phyloP scores from a whole-genome alignment of 2,329 filamentous ascomycete genomes.

The Trichoderma oligosporum region DNA sequence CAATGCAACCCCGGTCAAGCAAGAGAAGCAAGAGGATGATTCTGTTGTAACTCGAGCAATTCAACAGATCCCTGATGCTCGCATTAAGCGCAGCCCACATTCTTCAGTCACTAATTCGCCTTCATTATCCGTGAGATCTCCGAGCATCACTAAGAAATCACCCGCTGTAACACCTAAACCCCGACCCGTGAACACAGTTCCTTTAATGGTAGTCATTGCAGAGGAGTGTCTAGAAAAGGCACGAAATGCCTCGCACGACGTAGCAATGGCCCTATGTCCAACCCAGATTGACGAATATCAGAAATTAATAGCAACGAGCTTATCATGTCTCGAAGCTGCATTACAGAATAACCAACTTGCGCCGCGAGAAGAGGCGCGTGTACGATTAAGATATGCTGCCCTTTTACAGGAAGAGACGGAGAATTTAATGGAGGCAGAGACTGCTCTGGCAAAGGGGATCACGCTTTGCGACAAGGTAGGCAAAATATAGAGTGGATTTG shows the following conservation, averaged over 20 bases:
- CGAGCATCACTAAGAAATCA: slow-evolving; percentile 41
- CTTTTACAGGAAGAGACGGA: slow-evolving; percentile 72
- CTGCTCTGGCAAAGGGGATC: slow-evolving; percentile 66
- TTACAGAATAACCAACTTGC: slow-evolving; percentile 58
- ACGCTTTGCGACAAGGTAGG: slow-evolving; percentile 62
- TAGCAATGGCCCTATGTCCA: slow-evolving; percentile 36
- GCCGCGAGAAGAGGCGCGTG: slow-evolving; percentile 64
- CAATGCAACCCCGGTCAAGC: slow-evolving; percentile 15
- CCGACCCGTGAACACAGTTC: slow-evolving; percentile 47
- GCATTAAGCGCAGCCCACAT: slow-evolving; percentile 37
- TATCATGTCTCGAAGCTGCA: slow-evolving; percentile 68
- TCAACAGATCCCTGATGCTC: slow-evolving; percentile 14
- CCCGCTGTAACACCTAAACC: slow-evolving; percentile 41
- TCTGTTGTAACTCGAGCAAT: slow-evolving; percentile 19
- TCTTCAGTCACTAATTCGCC: slow-evolving; percentile 42
- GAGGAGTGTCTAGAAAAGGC: slow-evolving; percentile 73
- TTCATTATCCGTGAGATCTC: slow-evolving; percentile 38
- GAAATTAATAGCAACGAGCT: slow-evolving; percentile 65
- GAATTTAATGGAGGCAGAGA: slow-evolving; percentile 70
- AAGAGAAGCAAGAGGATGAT: slow-evolving; percentile 19
- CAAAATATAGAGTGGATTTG: neutral
- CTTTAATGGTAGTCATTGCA: slow-evolving; percentile 65
- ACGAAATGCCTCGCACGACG: slow-evolving; percentile 49
- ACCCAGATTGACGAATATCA: slow-evolving; percentile 62
- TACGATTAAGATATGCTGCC: slow-evolving; percentile 67